Percentiles rank a stretch among this genome's conserved stretches.
Evolutionary conservation across 805 yeast species (phyloP).

Genomic region (Candida parachauliodes): DNA sequence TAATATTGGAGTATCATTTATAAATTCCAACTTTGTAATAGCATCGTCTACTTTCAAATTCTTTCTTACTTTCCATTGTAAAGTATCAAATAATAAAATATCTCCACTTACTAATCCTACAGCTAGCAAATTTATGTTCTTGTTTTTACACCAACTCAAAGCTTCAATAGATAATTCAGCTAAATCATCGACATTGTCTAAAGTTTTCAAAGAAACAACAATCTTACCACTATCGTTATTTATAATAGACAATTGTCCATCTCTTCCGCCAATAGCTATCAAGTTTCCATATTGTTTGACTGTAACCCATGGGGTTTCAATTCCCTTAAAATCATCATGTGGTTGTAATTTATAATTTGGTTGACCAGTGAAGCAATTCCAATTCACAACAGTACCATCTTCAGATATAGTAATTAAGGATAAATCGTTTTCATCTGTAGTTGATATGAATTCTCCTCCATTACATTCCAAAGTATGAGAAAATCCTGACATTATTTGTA

Average conservation of each 20-base stretch:
- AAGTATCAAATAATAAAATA: slow-evolving; percentile 75
- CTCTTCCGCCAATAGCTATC: slow-evolving; percentile 80
- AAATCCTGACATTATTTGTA: slow-evolving; percentile 73
- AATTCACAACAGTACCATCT: slow-evolving; percentile 80
- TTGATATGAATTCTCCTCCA: slow-evolving; percentile 67
- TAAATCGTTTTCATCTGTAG: slow-evolving; percentile 50
- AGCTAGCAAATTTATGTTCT: slow-evolving; percentile 61
- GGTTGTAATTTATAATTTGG: slow-evolving; percentile 65
- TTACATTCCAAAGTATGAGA: slow-evolving; percentile 81
- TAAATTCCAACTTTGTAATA: slow-evolving; percentile 72
- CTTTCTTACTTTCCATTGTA: slow-evolving; percentile 82
- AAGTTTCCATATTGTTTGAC: slow-evolving; percentile 50
- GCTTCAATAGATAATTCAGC: slow-evolving; percentile 52
- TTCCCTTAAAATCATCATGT: slow-evolving; percentile 63
- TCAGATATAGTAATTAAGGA: slow-evolving; percentile 74
- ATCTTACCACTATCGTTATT: slow-evolving; percentile 73
- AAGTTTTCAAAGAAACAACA: slow-evolving; percentile 61
- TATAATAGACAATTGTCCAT: slow-evolving; percentile 78
- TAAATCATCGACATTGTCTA: slow-evolving; percentile 48
- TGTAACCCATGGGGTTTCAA: slow-evolving; percentile 86
- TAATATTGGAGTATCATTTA: slow-evolving; percentile 54
- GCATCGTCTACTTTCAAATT: slow-evolving; percentile 72
- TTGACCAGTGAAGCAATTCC: slow-evolving; percentile 83
- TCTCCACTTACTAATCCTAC: slow-evolving; percentile 89
- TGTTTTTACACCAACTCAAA: slow-evolving; percentile 65